Base-by-base conservation (phyloP, 768 basidiomycete species). In the Leccinum olivaceopallidum region DNA sequence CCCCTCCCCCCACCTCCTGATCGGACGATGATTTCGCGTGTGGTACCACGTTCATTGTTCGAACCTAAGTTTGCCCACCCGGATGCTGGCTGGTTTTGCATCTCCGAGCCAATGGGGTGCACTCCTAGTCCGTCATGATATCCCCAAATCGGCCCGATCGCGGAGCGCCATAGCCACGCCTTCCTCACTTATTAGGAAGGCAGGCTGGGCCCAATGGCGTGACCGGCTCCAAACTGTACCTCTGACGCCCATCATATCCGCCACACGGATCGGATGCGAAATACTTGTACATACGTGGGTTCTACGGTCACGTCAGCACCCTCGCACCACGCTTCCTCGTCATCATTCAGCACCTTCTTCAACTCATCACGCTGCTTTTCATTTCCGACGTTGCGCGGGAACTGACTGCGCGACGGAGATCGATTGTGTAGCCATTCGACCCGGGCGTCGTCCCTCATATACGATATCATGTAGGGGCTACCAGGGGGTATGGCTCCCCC, bases 321-420 rank as follows among this genome's bases (percentile, higher is more conserved):
- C 42, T 26, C 42, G n/a, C 26, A 47, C 12, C 57, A 53, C 18
- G 47, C 53, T 37, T 20, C 44, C 42, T 34, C 42, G 47, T 55
- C 24, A 32, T 60, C 42, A 51, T 58, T 47, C 51, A 52, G 18
- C 20, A 52, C 44, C 39, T 44, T 42, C 39, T 42, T 59, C 52
- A 37, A 13, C 44, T 47, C 57, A 59, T 24, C 24, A 51, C 42
- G 39, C 50, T 26, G 22, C 39, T 44, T 58, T 67, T 69, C 60
- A 71, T 71, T 53, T 69, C 69, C 67, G 69, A 58, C n/a, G 16
- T 47, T 60, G 49, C 56, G 57, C 53, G 61, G 20, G 26, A 26
- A 20, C 24, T 48, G 44, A 58, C 60, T 36, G 57, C 50, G 30
- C 62, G 14, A 47, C 60, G 56, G 28, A 39, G 26, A 52, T 39